Evolutionary conservation across 441 rosid genomes (phyloP), one percentile per base, ranked within the genome.

Genomic region (Corymbia citriodora): DNA sequence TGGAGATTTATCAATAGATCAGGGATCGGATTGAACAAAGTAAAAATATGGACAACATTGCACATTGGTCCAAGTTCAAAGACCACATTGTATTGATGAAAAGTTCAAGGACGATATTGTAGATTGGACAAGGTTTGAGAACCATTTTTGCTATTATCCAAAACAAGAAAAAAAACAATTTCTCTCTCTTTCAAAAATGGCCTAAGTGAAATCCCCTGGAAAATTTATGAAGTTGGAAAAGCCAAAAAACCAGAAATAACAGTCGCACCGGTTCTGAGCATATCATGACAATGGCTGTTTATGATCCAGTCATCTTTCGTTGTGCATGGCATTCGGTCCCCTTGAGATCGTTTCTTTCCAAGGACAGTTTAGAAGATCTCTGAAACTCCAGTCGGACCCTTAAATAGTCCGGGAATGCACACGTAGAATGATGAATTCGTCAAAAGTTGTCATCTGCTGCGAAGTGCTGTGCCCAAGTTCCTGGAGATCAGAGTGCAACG

Each of bases 111-210:
- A 57, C 0, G 3, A 10, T 23, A 57, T 21, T 55, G 5, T 0
- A 57, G 0, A 10, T 23, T 25, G 10, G 10, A 23, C 0, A 57
- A 23, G 63, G 0, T 23, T 23, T 0, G 0, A 59, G 0, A 13
- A 59, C 14, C 29, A 23, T 59, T 23, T 59, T 14, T 59, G 29
- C 6, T 57, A 57, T 6, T 23, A 59, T 59, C 63, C 7, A 23
- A 9, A 57, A 57, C 9, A 57, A 9, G 3, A 0, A 55, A 55
- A 9, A 9, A 23, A 4, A n/a, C n/a, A n/a, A n/a, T 21, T 25
- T 9, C 0, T 2, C 29, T 10, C 13, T 57, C 63, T 59, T 59
- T 59, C 1, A 57, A 57, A 40, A 57, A 4, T 57, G 52, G 1
- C 10, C 11, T 49, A 40, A 40, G 45, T 40, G 45, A 40, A 40